Evolutionary conservation across 768 basidiomycete genomes (phyloP), one percentile per base, ranked within the genome.

Genomic region (Baorangia bicolor): DNA sequence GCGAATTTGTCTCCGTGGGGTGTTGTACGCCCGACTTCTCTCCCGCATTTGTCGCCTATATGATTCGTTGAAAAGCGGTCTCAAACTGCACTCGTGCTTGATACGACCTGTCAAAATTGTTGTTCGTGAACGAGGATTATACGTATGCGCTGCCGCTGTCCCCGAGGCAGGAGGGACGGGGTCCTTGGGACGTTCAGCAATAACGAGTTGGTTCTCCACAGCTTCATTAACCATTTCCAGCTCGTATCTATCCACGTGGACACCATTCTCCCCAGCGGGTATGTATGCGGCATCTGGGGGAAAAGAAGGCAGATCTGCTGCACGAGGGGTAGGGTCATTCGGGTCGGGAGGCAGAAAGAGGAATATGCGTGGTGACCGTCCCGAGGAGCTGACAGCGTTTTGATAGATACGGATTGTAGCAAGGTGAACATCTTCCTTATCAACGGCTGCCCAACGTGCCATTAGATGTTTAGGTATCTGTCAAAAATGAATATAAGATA

Each of bases 391-490:
- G 35, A 76, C 70, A 18, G 76, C 70, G 40, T 76, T 70, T 46
- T 77, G 77, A 73, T 93, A 96, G 13, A 97, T 85, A 1, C 94
- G 85, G 50, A 98, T 81, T 9, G 87, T 89, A 8, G 92, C 95
- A 1, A 97, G 81, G 58, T 92, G 87, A 4, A 90, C 74, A 58
- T 88, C 89, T 54, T 91, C 90, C 5, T 80, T 79, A 58, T 85
- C 77, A 39, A 92, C 81, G 30, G 83, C 74, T n/a, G 84, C 75
- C 94, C 94, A 98, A 33, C 87, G 81, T 60, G 92, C 87, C 78
- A 94, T 83, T 50, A 97, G 76, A 68, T 88, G 89, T 67, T 88
- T 88, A 0, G 94, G 94, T 41, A 96, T 85, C 91, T 93, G 73
- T 37, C 54, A 39, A 51, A 47, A 47, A 55, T 33, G 41, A 56